These are phyloP conservation scores for Aechmea fasciata DNA, from an alignment of 176 grass and related monocot genomes.

Conservation along the genomic window DNA sequence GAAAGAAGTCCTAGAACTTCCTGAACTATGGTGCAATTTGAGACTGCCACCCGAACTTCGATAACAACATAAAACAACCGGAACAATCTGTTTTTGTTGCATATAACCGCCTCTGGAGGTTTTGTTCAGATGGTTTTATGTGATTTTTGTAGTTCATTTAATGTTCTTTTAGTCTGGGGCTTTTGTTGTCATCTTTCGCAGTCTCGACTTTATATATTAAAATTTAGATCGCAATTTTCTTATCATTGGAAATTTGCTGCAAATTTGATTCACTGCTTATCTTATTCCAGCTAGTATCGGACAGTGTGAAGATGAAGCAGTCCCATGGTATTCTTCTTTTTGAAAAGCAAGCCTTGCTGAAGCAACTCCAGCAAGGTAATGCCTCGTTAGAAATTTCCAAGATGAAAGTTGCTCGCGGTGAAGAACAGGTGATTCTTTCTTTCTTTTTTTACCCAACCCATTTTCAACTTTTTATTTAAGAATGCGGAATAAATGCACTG, in stretches of 20 bases:
- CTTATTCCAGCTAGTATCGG: constrained; percentile 70
- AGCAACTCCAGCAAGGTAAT: constrained; percentile 78
- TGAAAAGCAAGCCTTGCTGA: constrained; percentile 74
- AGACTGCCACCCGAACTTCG: too few species aligned
- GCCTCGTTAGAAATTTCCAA: constrained; percentile 62
- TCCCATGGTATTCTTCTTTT: constrained; percentile 63
- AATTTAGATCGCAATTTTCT: neutral
- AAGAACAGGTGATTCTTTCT: constrained; percentile 68
- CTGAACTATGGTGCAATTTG: constrained; percentile 7
- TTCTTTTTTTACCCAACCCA: neutral
- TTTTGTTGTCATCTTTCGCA: neutral
- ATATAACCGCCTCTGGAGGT: too few species aligned
- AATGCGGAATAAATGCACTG: too few species aligned
- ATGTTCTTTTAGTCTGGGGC: too few species aligned
- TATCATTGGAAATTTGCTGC: neutral
- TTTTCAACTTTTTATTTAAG: too few species aligned
- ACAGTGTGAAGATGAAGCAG: constrained; percentile 96
- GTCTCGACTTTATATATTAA: neutral
- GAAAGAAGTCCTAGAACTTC: neutral
- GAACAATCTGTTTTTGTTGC: too few species aligned
- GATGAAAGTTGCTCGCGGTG: constrained; percentile 53
- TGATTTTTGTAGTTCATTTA: too few species aligned
- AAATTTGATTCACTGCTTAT: constrained; percentile 15
- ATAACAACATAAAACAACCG: too few species aligned
- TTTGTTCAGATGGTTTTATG: too few species aligned